Evolutionary conservation across 1,139 yeast species (phyloP).

Genomic region (Debaryomycetaceae sp.): DNA sequence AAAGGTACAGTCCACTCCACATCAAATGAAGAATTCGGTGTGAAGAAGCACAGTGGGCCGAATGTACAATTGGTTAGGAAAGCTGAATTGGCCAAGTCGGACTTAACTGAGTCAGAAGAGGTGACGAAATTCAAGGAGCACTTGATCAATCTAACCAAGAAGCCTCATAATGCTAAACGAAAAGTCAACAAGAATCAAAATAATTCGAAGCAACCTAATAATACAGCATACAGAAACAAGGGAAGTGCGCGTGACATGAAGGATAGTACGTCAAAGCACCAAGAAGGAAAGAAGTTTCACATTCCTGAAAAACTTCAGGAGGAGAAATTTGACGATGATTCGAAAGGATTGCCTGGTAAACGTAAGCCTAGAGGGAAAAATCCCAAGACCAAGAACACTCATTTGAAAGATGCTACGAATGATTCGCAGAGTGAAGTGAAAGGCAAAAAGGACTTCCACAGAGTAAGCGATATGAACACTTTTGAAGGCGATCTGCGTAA

Average conservation of each 20-base stretch:
- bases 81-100: not conserved
- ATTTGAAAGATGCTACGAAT: not conserved
- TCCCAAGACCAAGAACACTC: not conserved
- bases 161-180: conserved; percentile 8
- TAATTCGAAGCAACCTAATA: not conserved
- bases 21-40: conserved; percentile 4
- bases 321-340: not conserved
- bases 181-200: not conserved
- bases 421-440: not conserved
- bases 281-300: not conserved
- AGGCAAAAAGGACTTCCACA: not conserved
- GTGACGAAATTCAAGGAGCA: conserved; percentile 34
- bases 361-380: not conserved
- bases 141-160: conserved; percentile 24
- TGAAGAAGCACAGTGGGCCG: conserved; percentile 1
- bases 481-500: not conserved
- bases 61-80: not conserved
- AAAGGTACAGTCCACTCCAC: conserved; percentile 4
- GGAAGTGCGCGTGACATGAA: not conserved
- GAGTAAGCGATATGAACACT: too few relatives aligned
- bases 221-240: not conserved
- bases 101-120: conserved; percentile 9
- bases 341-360: conserved; percentile 1
- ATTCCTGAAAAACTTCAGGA: not conserved
- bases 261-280: not conserved